Percentiles rank a stretch among this genome's conserved stretches.
Evolutionary conservation across 495 filamentous ascomycete genomes (phyloP).

Genomic region (Parachaetomium inaequale): DNA sequence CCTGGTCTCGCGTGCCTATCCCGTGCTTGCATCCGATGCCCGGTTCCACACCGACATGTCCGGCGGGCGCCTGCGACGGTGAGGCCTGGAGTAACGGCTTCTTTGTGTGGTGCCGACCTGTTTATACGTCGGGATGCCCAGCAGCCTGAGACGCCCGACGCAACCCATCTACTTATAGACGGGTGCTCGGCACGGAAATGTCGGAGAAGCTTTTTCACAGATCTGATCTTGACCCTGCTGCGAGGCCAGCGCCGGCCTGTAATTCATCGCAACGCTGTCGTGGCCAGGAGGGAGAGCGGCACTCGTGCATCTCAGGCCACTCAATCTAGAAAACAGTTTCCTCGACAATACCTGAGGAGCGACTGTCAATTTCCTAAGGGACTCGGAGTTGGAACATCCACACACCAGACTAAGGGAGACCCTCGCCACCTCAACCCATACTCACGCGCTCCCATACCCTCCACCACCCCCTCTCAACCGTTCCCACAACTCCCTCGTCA

Average conservation of each 20-base stretch:
- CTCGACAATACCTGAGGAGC: no score
- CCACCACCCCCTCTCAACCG: not conserved
- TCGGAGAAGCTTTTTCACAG: not conserved
- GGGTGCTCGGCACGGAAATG: not conserved
- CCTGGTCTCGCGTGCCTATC: slow-evolving; percentile 7
- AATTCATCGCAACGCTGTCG: not conserved
- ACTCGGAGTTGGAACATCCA: not conserved
- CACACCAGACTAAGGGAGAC: not conserved
- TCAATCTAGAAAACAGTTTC: no score
- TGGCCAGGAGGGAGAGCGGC: no score
- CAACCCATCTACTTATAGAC: not conserved
- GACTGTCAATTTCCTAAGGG: no score
- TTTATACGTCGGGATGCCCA: not conserved
- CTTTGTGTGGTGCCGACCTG: not conserved
- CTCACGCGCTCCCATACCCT: not conserved
- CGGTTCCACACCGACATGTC: not conserved
- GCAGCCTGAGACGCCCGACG: not conserved
- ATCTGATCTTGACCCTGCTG: not conserved
- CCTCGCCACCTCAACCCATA: not conserved
- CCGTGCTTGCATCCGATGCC: not conserved
- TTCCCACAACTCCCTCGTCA: not conserved
- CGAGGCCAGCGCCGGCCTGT: not conserved
- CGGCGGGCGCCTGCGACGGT: slow-evolving; percentile 12
- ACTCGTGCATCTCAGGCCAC: no score
- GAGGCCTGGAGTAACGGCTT: not conserved